Evolutionary conservation across 371 early-diverging fungal species (phyloP).

Genomic region (Coemansia sp.): DNA sequence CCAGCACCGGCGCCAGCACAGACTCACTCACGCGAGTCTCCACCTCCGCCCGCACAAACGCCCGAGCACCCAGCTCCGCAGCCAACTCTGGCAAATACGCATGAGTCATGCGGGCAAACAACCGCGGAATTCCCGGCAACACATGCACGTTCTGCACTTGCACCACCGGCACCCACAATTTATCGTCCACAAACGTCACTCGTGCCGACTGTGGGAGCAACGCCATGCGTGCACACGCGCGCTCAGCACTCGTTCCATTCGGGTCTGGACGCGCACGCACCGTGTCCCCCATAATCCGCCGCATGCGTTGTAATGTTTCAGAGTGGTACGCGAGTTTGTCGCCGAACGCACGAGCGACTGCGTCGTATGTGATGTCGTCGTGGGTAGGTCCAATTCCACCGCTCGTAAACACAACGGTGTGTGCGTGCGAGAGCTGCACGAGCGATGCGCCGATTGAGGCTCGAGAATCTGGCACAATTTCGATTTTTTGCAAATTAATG

Average conservation of each 20-base stretch:
- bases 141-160: slow-evolving; percentile 66
- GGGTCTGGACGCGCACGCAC: slow-evolving; percentile 32
- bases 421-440: slow-evolving; percentile 53
- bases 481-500: slow-evolving; percentile 60
- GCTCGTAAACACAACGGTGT: slow-evolving; percentile 67
- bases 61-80: slow-evolving; percentile 3
- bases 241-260: slow-evolving; percentile 35
- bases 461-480: slow-evolving; percentile 60
- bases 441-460: slow-evolving; percentile 59
- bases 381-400: slow-evolving; percentile 77
- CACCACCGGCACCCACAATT: slow-evolving; percentile 70
- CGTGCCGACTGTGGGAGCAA: slow-evolving; percentile 57
- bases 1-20: slow-evolving; percentile 58
- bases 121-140: slow-evolving; percentile 69
- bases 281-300: slow-evolving; percentile 14
- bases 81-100: slow-evolving; percentile 27
- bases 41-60: slow-evolving; percentile 58
- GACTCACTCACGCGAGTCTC: slow-evolving; percentile 59
- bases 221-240: slow-evolving; percentile 69
- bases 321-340: slow-evolving; percentile 55
- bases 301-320: slow-evolving; percentile 62
- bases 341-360: slow-evolving; percentile 64
- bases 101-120: slow-evolving; percentile 59
- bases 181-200: slow-evolving; percentile 53
- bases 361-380: slow-evolving; percentile 71